Percentiles rank a stretch among this genome's conserved stretches.
These are phyloP conservation scores for Chlorella sp. DNA, from an alignment of 139 green algal genomes.

Conservation along the genomic window DNA sequence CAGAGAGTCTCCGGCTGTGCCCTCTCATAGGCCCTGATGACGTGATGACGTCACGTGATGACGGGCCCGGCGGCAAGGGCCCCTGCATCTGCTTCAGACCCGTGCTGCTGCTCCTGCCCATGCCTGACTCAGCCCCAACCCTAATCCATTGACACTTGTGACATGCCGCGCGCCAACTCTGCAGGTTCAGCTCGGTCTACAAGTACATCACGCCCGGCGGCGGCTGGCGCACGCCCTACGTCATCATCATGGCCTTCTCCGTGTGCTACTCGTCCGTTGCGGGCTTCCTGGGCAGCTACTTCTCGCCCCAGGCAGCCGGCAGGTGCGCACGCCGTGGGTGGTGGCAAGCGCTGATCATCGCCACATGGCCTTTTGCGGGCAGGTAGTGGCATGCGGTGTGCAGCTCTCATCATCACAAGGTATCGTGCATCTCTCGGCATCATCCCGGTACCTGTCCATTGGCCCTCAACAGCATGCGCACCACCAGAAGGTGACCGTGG, in stretches of 20 bases:
- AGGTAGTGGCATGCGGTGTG: neutral
- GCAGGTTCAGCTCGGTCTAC: constrained; percentile 12
- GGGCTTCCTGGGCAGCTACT: constrained; percentile 45
- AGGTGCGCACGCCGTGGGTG: too few species aligned
- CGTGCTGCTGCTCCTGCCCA: too few species aligned
- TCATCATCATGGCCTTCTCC: constrained; percentile 21
- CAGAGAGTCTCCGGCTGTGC: too few species aligned
- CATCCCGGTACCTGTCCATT: neutral
- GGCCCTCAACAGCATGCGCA: neutral
- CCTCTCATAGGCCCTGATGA: too few species aligned
- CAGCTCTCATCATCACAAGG: too few species aligned
- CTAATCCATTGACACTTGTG: too few species aligned
- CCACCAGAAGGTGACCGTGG: too few species aligned
- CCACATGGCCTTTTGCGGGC: too few species aligned
- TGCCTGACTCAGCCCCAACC: too few species aligned
- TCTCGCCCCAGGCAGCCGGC: constrained; percentile 56
- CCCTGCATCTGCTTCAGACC: neutral
- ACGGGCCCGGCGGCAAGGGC: neutral
- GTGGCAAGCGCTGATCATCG: too few species aligned
- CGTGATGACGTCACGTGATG: too few species aligned
- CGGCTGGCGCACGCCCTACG: constrained; percentile 18
- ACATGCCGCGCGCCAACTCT: too few species aligned
- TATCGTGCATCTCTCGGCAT: neutral
- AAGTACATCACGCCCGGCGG: constrained; percentile 1
- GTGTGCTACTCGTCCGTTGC: constrained; percentile 32